Base-by-base conservation (phyloP, 371 early-diverging fungal species). In the Apophysomyces ossiformis region DNA sequence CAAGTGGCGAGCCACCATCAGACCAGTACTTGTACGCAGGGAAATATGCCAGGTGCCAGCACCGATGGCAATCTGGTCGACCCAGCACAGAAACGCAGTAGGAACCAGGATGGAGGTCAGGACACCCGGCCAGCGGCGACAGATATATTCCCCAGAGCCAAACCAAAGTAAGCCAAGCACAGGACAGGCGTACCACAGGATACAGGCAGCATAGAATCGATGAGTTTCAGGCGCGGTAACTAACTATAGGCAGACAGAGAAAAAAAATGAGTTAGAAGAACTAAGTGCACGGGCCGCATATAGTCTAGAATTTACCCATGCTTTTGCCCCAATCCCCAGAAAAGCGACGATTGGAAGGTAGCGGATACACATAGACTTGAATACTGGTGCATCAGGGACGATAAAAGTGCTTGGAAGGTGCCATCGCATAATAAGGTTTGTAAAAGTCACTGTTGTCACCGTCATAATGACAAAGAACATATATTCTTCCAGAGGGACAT, bases 391-490 rank as follows among this genome's bases (percentile, higher is more conserved):
- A 47, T 70, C 46, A 5, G 80, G 72, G 16, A 68, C 70, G 41
- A 82, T 69, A 59, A 59, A 82, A 7, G 66, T 68, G 44, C 68
- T 70, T 37, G 76, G 78, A 9, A 82, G 65, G 13, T 71, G 69
- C 83, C 83, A 82, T 6, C 75, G 79, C 80, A 81, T 82, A 6
- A 73, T 68, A 0, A 83, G 58, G 58, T 73, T 73, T 5, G 78
- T 67, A 54, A 84, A 75, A 4, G 86, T 65, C 1, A 82, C 75
- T 5, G 85, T 79, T 67, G 83, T 78, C 8, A 82, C 60, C 1
- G 89, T 81, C 83, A 85, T 86, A 57, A 90, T 84, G 46, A 86
- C 68, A 67, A 90, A 90, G 65, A 90, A 90, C 73, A 81, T 78
- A 65, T 88, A 88, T 60, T 82, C 83, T 63, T 90, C 90, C 61